Conservation (phyloP, 495 filamentous ascomycete species). For the Podospora appendiculata region DNA sequence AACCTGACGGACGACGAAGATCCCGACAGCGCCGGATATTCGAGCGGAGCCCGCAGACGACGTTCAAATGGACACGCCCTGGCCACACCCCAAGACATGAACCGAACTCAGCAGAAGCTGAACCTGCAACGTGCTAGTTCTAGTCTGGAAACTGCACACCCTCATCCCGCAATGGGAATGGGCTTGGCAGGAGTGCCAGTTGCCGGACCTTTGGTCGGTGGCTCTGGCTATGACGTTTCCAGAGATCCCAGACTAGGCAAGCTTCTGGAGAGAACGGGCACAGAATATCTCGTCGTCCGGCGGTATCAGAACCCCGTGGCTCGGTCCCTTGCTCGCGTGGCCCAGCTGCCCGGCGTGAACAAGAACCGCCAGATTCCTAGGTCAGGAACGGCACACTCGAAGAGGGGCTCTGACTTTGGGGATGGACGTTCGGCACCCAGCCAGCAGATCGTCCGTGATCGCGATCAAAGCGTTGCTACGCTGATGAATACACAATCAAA, state of each 20-base stretch:
- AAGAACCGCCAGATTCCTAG: conserved; percentile 37
- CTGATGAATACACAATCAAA: background rate
- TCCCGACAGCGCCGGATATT: conserved; percentile 14
- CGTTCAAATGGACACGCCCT: conserved; percentile 5
- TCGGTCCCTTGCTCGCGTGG: conserved; percentile 47
- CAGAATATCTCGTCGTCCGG: conserved; percentile 61
- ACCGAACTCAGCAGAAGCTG: conserved; percentile 63
- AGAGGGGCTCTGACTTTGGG: conserved; percentile 3
- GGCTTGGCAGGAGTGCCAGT: conserved; percentile 24
- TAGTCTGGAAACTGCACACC: conserved; percentile 48
- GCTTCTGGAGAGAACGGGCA: conserved; percentile 52
- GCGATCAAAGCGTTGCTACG: background rate
- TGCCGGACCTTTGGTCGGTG: conserved; percentile 28
- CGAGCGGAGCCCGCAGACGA: conserved; percentile 5
- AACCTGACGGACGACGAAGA: conserved; percentile 29
- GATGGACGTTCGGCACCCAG: conserved; percentile 1
- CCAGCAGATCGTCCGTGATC: background rate
- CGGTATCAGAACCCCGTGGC: conserved; percentile 59
- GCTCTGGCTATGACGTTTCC: conserved; percentile 30
- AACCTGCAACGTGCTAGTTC: conserved; percentile 62
- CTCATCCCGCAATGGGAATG: conserved; percentile 24
- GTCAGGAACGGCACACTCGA: conserved; percentile 9
- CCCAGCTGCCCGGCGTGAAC: conserved; percentile 38
- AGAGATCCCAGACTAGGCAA: conserved; percentile 47
- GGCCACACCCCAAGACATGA: conserved; percentile 42